Evolutionary conservation across 352 stramenopile species (phyloP).

Genomic region (Chrysophaeum taylorii): DNA sequence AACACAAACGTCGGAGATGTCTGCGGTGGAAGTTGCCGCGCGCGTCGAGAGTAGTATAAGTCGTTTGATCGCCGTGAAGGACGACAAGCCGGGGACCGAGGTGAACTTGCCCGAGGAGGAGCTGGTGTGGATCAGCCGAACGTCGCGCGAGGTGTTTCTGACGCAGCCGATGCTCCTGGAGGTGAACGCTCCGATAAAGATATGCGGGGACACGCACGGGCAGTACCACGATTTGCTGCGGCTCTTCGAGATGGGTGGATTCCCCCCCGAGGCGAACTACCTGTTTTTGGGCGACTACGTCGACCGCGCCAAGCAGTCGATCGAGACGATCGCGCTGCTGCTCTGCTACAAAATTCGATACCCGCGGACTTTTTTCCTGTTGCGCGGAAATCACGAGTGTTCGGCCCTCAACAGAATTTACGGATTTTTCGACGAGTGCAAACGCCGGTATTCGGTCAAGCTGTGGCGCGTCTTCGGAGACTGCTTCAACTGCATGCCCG

Average conservation of each 20-base stretch:
- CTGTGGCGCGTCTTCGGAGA: slow-evolving; percentile 80
- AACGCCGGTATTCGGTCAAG: slow-evolving; percentile 67
- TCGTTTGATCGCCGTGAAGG: slow-evolving; percentile 26
- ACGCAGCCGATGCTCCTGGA: slow-evolving; percentile 82
- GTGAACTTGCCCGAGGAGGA: slow-evolving; percentile 28
- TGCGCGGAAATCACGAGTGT: slow-evolving; percentile 87
- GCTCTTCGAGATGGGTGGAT: slow-evolving; percentile 75
- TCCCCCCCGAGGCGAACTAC: slow-evolving; percentile 59
- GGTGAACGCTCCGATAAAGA: slow-evolving; percentile 82
- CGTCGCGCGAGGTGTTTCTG: slow-evolving; percentile 49
- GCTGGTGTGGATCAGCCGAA: slow-evolving; percentile 19
- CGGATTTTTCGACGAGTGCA: slow-evolving; percentile 57
- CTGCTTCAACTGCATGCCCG: slow-evolving; percentile 84
- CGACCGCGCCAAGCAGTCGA: slow-evolving; percentile 80
- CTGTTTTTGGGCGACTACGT: slow-evolving; percentile 46
- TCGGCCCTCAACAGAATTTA: slow-evolving; percentile 89
- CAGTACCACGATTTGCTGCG: too few relatives aligned
- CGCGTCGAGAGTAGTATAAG: too few relatives aligned
- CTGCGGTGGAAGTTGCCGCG: too few relatives aligned
- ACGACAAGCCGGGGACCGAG: slow-evolving; percentile 26
- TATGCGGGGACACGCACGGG: slow-evolving; percentile 74
- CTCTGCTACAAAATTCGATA: slow-evolving; percentile 90
- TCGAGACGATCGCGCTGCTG: slow-evolving; percentile 83
- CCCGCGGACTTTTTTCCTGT: slow-evolving; percentile 74
- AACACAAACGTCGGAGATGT: too few relatives aligned